Evolutionary conservation across 148 eudicot genomes (phyloP).

Genomic region (Vaccinium myrtillus): DNA sequence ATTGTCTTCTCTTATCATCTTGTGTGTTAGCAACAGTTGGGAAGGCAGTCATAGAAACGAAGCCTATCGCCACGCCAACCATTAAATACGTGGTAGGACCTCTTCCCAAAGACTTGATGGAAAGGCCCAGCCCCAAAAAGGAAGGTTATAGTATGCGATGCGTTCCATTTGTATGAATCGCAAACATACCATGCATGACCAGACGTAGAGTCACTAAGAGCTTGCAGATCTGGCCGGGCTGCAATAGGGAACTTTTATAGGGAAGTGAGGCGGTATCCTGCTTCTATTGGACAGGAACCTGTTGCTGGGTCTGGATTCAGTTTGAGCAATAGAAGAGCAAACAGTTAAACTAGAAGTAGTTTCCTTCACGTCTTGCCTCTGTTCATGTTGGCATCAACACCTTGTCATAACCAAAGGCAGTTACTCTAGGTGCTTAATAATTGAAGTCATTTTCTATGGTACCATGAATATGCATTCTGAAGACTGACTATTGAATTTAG

Average conservation of each 20-base stretch:
- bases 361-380: background rate
- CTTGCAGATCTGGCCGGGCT: background rate
- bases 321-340: no score
- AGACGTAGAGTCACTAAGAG: background rate
- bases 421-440: background rate
- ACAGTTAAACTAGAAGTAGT: no score
- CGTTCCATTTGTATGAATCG: background rate
- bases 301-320: no score
- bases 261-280: no score
- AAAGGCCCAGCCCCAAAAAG: background rate
- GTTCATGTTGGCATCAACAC: background rate
- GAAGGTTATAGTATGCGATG: background rate
- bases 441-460: background rate
- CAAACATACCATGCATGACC: background rate
- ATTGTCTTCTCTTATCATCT: no score
- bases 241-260: no score
- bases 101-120: background rate
- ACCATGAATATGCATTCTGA: background rate
- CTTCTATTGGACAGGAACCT: no score
- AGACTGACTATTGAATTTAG: background rate
- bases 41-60: no score
- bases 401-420: background rate
- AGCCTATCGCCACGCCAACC: background rate
- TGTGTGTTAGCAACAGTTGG: no score
- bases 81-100: background rate